Conservation (phyloP, 306 rosid genomes). For the Ammopiptanthus mongolicus region DNA sequence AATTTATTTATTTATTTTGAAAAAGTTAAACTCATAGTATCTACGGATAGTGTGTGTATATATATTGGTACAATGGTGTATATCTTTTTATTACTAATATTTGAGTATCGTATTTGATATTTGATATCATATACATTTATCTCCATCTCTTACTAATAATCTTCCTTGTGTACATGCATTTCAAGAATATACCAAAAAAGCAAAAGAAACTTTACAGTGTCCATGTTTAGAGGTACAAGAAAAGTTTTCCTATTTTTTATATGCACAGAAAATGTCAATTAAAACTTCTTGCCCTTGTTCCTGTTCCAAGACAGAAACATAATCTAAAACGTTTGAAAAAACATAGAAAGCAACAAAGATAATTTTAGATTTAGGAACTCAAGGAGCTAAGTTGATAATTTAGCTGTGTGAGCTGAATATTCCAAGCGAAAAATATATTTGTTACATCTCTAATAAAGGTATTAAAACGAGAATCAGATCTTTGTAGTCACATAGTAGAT, state of each 20-base stretch:
- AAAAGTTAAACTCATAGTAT: not conserved
- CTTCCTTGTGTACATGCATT: too few species aligned
- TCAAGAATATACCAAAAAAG: too few species aligned
- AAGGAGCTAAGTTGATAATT: not conserved
- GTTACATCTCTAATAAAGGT: not conserved
- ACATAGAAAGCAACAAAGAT: not conserved
- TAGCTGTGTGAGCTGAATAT: not conserved
- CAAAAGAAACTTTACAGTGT: too few species aligned
- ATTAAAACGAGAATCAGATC: not conserved
- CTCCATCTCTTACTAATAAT: too few species aligned
- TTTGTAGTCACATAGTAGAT: not conserved
- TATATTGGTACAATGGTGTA: too few species aligned
- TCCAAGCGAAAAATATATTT: not conserved
- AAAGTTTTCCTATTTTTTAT: too few species aligned
- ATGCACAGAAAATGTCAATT: not conserved
- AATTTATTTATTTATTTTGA: not conserved
- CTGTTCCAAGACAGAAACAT: not conserved
- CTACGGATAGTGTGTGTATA: not conserved
- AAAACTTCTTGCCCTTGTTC: not conserved
- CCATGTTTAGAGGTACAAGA: too few species aligned
- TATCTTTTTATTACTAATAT: too few species aligned
- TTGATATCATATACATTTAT: too few species aligned
- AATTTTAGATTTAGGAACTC: slow-evolving; percentile 2
- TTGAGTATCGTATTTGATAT: too few species aligned
- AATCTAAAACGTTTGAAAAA: not conserved